These are phyloP conservation scores for Serendipita sp. DNA, from an alignment of 768 basidiomycete genomes.

Conservation along the genomic window DNA sequence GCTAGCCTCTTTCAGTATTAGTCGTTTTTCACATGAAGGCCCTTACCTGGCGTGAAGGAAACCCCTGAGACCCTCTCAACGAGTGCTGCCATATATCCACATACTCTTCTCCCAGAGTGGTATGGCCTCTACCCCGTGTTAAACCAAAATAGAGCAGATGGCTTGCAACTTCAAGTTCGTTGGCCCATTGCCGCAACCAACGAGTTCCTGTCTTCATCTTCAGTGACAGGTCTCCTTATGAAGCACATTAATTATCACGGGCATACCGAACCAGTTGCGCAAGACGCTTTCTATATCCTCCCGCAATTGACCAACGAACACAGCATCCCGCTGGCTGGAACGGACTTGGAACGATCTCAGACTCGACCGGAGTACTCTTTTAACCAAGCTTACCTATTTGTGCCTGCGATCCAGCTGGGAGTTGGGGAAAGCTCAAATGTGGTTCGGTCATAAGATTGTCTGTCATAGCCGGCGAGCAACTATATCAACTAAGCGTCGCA, in stretches of 20 bases:
- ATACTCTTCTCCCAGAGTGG: conserved; percentile 85
- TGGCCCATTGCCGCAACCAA: conserved; percentile 66
- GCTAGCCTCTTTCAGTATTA: conserved; percentile 7
- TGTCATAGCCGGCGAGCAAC: background rate
- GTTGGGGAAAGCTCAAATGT: conserved; percentile 23
- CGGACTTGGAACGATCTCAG: conserved; percentile 37
- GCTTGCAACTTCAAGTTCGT: conserved; percentile 54
- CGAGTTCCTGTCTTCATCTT: conserved; percentile 43
- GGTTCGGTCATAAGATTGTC: background rate
- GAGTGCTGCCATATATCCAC: conserved; percentile 70
- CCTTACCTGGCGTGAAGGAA: conserved; percentile 27
- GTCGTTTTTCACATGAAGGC: background rate
- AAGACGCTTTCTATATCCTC: conserved; percentile 63
- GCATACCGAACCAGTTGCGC: conserved; percentile 59
- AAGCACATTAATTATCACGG: background rate
- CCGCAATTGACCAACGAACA: conserved; percentile 55
- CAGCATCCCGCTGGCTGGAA: conserved; percentile 70
- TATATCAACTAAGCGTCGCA: background rate
- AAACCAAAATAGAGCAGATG: conserved; percentile 59
- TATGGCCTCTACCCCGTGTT: conserved; percentile 56
- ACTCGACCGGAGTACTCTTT: conserved; percentile 2
- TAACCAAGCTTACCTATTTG: conserved; percentile 55
- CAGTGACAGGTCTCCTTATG: background rate
- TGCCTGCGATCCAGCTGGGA: conserved; percentile 67
- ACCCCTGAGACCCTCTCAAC: conserved; percentile 20